Conservation (phyloP, 1,139 yeast genomes). For the Hansenula sp. region DNA sequence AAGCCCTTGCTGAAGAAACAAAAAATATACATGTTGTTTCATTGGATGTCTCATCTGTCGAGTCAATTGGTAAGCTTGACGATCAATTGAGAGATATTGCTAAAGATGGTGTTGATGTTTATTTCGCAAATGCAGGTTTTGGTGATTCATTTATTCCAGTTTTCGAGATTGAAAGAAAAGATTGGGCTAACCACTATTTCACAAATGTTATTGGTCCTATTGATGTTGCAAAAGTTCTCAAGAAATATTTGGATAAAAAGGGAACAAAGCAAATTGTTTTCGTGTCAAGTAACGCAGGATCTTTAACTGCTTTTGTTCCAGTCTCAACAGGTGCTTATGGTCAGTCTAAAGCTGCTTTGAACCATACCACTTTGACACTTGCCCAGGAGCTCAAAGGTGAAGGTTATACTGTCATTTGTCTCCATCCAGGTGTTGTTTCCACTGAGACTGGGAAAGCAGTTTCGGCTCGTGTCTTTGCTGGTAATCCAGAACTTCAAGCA, state of each 20-base stretch:
- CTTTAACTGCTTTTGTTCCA: constrained; percentile 18
- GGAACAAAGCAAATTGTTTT: constrained; percentile 19
- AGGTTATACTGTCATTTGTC: neutral
- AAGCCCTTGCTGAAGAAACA: neutral
- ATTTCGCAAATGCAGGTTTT: constrained; percentile 34
- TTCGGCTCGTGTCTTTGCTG: neutral
- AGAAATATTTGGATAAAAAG: constrained; percentile 19
- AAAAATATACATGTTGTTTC: neutral
- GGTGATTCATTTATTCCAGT: constrained; percentile 18
- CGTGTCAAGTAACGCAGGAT: constrained; percentile 25
- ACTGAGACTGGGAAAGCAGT: constrained; percentile 23
- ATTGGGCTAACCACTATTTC: constrained; percentile 2
- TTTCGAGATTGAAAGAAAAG: constrained; percentile 1
- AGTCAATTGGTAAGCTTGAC: constrained; percentile 13
- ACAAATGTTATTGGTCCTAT: constrained; percentile 26
- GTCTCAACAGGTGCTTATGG: constrained; percentile 27
- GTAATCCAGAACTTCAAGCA: neutral
- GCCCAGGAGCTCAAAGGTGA: neutral
- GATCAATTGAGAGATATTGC: constrained; percentile 8
- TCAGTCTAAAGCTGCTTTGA: constrained; percentile 32
- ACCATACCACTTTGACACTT: neutral
- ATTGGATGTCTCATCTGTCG: constrained; percentile 5
- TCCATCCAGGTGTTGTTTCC: constrained; percentile 17
- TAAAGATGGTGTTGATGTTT: constrained; percentile 34
- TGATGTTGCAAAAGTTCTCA: constrained; percentile 17